These are phyloP conservation scores for Crithidia sp. DNA, from an alignment of 208 protist species.

Conservation along the genomic window DNA sequence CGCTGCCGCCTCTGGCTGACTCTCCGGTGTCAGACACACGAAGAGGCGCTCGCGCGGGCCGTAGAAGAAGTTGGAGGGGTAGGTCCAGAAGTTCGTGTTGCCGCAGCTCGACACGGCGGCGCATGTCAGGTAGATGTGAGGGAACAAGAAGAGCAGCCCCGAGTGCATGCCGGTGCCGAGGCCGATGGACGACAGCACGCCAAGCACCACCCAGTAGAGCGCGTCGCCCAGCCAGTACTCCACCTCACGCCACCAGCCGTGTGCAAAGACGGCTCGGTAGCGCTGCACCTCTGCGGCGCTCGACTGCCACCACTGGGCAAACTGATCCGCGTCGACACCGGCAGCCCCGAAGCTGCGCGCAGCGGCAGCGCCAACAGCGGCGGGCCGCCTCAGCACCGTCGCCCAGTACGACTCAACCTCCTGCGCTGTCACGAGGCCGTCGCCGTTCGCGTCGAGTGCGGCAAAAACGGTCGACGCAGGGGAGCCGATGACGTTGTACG, in stretches of 20 bases:
- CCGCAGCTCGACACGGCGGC: conserved; percentile 86
- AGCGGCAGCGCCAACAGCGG: conserved; percentile 23
- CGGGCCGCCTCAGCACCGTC: conserved; percentile 32
- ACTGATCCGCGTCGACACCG: conserved; percentile 36
- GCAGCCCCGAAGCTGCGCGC: conserved; percentile 36
- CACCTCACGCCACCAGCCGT: conserved; percentile 75
- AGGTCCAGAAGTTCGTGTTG: conserved; percentile 88
- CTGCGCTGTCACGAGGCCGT: conserved; percentile 46
- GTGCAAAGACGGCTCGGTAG: conserved; percentile 46
- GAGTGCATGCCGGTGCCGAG: conserved; percentile 96
- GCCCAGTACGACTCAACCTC: conserved; percentile 75
- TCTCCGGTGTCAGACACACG: conserved; percentile 54
- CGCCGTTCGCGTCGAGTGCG: conserved; percentile 52
- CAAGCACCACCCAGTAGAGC: conserved; percentile 91
- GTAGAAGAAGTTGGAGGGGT: conserved; percentile 86
- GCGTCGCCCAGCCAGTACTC: conserved; percentile 83
- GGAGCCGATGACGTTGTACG: conserved; percentile 49
- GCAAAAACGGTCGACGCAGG: conserved; percentile 43
- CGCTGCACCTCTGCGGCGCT: conserved; percentile 40
- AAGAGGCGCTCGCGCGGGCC: conserved; percentile 73
- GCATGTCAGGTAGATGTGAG: conserved; percentile 94
- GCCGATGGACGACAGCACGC: conserved; percentile 92
- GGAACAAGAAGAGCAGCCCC: conserved; percentile 95
- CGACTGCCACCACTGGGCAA: conserved; percentile 65
- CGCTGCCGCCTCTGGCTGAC: conserved; percentile 13